Conservation (phyloP, 148 eudicot genomes). For the Chenopodium suecicum region DNA sequence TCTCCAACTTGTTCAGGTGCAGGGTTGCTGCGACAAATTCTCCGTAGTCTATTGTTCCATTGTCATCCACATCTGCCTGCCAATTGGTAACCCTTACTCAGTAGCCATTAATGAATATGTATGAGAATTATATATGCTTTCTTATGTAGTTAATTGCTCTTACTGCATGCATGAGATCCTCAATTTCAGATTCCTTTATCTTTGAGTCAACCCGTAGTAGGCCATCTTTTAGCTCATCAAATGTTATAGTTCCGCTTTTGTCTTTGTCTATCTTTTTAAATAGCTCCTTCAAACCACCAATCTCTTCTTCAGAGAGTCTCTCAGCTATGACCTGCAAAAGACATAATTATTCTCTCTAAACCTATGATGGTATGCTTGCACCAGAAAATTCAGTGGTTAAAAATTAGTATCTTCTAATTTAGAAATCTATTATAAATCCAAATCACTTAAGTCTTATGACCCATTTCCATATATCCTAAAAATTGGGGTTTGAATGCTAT, state of each 20-base stretch:
- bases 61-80: slow-evolving; percentile 89
- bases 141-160: slow-evolving; percentile 15
- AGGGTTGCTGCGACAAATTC: slow-evolving; percentile 91
- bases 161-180: slow-evolving; percentile 84
- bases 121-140: slow-evolving; percentile 5
- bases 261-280: slow-evolving; percentile 77
- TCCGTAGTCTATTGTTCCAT: slow-evolving; percentile 78
- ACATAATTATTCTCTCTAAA: not conserved
- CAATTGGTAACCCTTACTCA: slow-evolving; percentile 7
- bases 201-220: slow-evolving; percentile 72
- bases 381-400: not conserved
- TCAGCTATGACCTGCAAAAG: slow-evolving; percentile 77
- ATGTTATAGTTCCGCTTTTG: slow-evolving; percentile 74
- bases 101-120: not conserved
- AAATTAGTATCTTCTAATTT: not conserved
- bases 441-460: not conserved
- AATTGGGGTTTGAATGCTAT: not conserved
- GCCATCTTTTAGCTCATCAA: slow-evolving; percentile 76
- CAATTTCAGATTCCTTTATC: slow-evolving; percentile 71
- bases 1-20: slow-evolving; percentile 79
- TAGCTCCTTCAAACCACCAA: slow-evolving; percentile 79
- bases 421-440: not conserved
- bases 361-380: not conserved
- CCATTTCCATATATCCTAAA: not conserved
- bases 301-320: slow-evolving; percentile 88